Evolutionary conservation across 208 protist species (phyloP).

Genomic region (Leishmania mexicana): DNA sequence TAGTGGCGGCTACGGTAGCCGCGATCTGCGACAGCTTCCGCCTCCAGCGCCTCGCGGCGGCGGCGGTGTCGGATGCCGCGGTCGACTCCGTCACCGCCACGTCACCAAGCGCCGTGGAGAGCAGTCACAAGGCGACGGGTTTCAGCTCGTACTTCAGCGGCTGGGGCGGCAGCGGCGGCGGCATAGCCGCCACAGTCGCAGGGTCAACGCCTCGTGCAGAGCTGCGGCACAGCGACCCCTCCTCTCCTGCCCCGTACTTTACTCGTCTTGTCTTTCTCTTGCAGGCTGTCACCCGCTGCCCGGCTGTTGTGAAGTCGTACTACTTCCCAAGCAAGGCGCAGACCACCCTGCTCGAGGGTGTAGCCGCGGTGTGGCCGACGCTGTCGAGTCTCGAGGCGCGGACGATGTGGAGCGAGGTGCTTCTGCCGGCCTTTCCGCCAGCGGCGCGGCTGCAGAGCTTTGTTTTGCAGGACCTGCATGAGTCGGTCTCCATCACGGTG

Average conservation of each 20-base stretch:
- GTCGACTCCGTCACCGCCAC: neutral
- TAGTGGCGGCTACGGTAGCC: slow-evolving; percentile 47
- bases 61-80: neutral
- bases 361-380: slow-evolving; percentile 55
- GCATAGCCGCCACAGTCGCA: neutral
- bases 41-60: slow-evolving; percentile 27
- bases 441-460: slow-evolving; percentile 32
- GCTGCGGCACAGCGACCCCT: neutral
- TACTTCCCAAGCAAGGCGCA: slow-evolving; percentile 76
- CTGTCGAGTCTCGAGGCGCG: slow-evolving; percentile 36
- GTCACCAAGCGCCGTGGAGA: neutral
- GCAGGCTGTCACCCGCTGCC: slow-evolving; percentile 21
- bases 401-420: slow-evolving; percentile 36
- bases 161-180: slow-evolving; percentile 1
- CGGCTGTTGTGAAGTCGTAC: slow-evolving; percentile 50
- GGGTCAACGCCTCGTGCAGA: neutral
- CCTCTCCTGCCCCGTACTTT: slow-evolving; percentile 15
- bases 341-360: slow-evolving; percentile 48
- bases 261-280: slow-evolving; percentile 25
- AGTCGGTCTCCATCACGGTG: neutral
- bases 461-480: slow-evolving; percentile 29
- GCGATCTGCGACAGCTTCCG: slow-evolving; percentile 61
- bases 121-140: neutral
- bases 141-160: slow-evolving; percentile 23
- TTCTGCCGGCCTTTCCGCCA: slow-evolving; percentile 55